Base-by-base conservation (phyloP, 768 basidiomycete genomes). In the Hebeloma cylindrosporum region DNA sequence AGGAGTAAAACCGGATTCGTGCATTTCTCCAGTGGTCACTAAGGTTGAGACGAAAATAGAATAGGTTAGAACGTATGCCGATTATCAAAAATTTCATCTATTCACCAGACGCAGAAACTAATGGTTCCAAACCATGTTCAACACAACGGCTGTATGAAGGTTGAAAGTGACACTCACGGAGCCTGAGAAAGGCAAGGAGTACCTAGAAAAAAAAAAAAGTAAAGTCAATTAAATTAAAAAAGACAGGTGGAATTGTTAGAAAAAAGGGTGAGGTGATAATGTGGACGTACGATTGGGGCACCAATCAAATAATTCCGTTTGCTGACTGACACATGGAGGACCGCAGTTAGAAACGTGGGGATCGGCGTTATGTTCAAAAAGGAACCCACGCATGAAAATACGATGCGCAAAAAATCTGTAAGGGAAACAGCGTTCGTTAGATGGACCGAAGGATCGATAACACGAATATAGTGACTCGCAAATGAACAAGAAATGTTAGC, bases 381-480 rank as follows among this genome's bases (percentile, higher is more conserved):
- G 14, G 14, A 23, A 59, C 71, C 40, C 47, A 73, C 72, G 52
- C 53, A 59, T 60, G 45, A 63, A 68, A 18, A 74, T 69, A 7
- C 73, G 54, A 31, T 66, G 62, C 11, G 67, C 65, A 32, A 70
- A 67, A 60, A 69, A 69, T 22, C 66, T 71, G 43, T 1, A 5
- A 33, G 13, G 1, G 11, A 22, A 13, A 18, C 2, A 28, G 18
- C 5, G 16, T 5, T 41, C 23, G 37, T 49, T 34, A 17, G 22
- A 2, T 10, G 8, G 34, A 29, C 28, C 11, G 30, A 30, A 27
- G 13, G 13, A 29, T n/a, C n/a, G n/a, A n/a, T n/a, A 1, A 18
- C 16, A 23, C 16, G 13, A 42, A 11, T 13, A 45, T 18, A 39
- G 41, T 9, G 41, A 50, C 55, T 38, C 29, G 58, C 63, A 56